A percentile compares a stretch with the other conserved stretches of the same genome.
These are phyloP conservation scores for Thermothielavioides terrestris DNA, from an alignment of 495 filamentous ascomycete genomes.

Conservation along the genomic window DNA sequence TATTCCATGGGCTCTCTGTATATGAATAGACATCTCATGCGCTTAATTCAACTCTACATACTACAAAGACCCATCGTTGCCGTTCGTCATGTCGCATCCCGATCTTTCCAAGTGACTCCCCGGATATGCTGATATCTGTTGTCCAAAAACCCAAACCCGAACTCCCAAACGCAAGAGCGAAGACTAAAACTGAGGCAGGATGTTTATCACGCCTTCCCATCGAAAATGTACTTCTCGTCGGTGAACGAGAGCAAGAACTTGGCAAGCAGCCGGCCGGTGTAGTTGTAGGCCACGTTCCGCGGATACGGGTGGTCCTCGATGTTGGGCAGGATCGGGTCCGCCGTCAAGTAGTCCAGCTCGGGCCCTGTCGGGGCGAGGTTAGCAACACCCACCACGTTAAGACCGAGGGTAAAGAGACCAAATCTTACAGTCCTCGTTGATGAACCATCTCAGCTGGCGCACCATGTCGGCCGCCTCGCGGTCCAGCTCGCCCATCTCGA, in stretches of 20 bases:
- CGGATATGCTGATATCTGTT: background rate
- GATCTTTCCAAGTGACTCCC: no score
- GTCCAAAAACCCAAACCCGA: background rate
- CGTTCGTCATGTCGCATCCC: background rate
- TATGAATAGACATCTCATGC: background rate
- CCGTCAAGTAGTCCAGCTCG: conserved; percentile 40
- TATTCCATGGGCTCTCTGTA: background rate
- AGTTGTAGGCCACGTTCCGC: conserved; percentile 36
- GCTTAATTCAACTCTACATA: background rate
- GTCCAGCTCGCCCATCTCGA: conserved; percentile 32
- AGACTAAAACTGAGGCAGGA: background rate
- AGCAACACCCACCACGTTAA: background rate
- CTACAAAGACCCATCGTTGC: no score
- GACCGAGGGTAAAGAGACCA: background rate
- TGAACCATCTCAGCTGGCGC: conserved; percentile 29
- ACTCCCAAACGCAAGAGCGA: background rate
- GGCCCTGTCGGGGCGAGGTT: conserved; percentile 31
- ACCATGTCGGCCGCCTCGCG: conserved; percentile 34
- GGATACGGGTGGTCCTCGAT: conserved; percentile 36
- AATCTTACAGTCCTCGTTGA: conserved; percentile 35
- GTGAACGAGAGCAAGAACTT: conserved; percentile 45
- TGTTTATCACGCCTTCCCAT: conserved; percentile 3
- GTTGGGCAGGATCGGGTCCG: conserved; percentile 37
- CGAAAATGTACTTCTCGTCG: conserved; percentile 31
- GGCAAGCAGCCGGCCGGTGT: conserved; percentile 40